A percentile compares a stretch with the other conserved stretches of the same genome.
These are phyloP conservation scores for Boeremia exigua DNA, from an alignment of 2,329 filamentous ascomycete species.

Conservation along the genomic window DNA sequence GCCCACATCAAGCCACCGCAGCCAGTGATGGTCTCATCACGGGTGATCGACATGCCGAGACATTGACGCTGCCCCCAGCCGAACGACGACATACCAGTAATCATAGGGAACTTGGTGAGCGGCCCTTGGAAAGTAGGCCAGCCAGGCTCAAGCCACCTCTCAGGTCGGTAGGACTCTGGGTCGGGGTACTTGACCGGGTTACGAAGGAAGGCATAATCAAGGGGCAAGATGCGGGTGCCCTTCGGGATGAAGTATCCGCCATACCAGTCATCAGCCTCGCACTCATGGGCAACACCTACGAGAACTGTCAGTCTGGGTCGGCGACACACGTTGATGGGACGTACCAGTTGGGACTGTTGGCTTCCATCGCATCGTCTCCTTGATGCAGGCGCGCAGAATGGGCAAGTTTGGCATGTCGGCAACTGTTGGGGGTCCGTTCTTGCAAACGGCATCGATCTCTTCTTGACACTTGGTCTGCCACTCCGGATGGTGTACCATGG, in stretches of 20 bases:
- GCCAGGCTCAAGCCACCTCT: conserved; percentile 66
- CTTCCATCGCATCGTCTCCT: conserved; percentile 54
- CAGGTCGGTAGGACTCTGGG: conserved; percentile 67
- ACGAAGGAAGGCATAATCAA: conserved; percentile 46
- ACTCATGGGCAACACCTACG: conserved; percentile 58
- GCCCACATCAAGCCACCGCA: conserved; percentile 58
- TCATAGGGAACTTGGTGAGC: conserved; percentile 66
- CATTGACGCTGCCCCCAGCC: conserved; percentile 69
- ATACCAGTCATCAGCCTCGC: conserved; percentile 59
- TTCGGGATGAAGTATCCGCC: conserved; percentile 58
- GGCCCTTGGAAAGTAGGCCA: conserved; percentile 72
- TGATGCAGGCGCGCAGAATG: conserved; percentile 55
- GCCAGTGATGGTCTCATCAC: conserved; percentile 60
- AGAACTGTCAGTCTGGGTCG: not conserved
- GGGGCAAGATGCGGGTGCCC: conserved; percentile 49
- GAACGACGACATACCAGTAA: conserved; percentile 69
- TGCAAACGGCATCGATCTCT: conserved; percentile 41
- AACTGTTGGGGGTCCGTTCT: conserved; percentile 35
- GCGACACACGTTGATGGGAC: conserved; percentile 2
- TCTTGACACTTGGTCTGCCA: conserved; percentile 46
- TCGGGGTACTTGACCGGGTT: conserved; percentile 67
- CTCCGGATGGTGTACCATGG: conserved; percentile 46
- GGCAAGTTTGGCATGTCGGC: conserved; percentile 52
- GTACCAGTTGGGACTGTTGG: conserved; percentile 54
- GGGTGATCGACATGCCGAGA: conserved; percentile 67